Percentiles rank a stretch among this genome's conserved stretches.
Evolutionary conservation across 1,139 yeast species (phyloP).

Genomic region (Blastobotrys petasosporus): DNA sequence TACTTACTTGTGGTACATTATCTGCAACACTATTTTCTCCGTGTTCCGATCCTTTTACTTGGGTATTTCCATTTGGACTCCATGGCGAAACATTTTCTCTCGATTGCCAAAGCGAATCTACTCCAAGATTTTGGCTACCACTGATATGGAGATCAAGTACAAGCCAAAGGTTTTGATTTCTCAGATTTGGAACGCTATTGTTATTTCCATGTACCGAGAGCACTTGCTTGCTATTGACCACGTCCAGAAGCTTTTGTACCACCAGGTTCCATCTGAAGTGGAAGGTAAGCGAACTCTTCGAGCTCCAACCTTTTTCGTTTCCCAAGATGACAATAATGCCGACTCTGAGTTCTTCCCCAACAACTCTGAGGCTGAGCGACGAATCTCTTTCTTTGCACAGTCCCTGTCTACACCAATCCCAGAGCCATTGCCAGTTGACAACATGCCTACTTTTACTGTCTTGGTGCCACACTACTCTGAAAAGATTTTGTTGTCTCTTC

Average conservation of each 20-base stretch:
- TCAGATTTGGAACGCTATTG: constrained; percentile 98
- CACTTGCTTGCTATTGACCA: constrained; percentile 96
- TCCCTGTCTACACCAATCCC: constrained; percentile 97
- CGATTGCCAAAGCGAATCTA: constrained; percentile 97
- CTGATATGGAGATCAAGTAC: constrained; percentile 98
- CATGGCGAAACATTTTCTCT: constrained; percentile 98
- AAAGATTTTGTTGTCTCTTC: constrained; percentile 86
- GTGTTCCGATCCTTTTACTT: constrained; percentile 96
- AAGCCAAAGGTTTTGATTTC: constrained; percentile 97
- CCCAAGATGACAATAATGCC: constrained; percentile 93
- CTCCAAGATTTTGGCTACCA: constrained; percentile 93
- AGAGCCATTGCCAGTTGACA: constrained; percentile 97
- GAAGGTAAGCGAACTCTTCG: constrained; percentile 98
- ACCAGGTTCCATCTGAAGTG: constrained; percentile 88
- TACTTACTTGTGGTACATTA: constrained; percentile 97
- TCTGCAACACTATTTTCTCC: constrained; percentile 89
- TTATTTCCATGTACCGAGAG: constrained; percentile 97
- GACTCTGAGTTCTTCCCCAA: constrained; percentile 95
- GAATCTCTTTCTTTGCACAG: constrained; percentile 98
- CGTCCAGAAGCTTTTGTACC: constrained; percentile 92
- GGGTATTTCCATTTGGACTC: constrained; percentile 97
- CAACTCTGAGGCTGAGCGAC: constrained; percentile 97
- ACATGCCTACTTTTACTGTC: constrained; percentile 98
- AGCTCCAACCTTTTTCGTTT: constrained; percentile 97
- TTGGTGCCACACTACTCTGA: constrained; percentile 97